phyloP scores from a whole-genome alignment of 768 basidiomycete genomes.

The Phaffia australis region DNA sequence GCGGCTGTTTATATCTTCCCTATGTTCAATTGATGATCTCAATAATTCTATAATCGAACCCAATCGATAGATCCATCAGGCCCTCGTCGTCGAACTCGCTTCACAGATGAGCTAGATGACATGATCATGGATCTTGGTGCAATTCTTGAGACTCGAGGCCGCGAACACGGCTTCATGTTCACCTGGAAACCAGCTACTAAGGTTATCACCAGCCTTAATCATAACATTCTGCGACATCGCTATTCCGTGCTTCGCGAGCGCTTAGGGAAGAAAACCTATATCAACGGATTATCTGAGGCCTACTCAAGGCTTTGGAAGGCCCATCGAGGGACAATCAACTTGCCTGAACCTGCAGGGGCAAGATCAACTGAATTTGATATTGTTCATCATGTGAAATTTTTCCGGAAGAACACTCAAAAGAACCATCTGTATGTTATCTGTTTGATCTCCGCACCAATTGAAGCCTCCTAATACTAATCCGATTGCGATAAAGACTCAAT shows the following conservation, averaged over 20 bases:
- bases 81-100: constrained; percentile 15
- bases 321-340: constrained; percentile 4
- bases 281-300: constrained; percentile 8
- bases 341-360: constrained; percentile 16
- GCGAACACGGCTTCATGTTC: constrained; percentile 7
- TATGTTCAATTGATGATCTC: not conserved
- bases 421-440: constrained; percentile 14
- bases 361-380: constrained; percentile 15
- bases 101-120: constrained; percentile 25
- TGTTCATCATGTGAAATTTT: constrained; percentile 23
- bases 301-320: constrained; percentile 22
- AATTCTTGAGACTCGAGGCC: constrained; percentile 19
- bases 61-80: not conserved
- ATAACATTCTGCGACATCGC: constrained; percentile 12
- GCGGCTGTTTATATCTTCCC: no score
- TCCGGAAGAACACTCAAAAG: constrained; percentile 25
- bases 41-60: no score
- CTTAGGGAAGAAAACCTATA: not conserved
- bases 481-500: constrained; percentile 8
- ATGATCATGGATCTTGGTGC: constrained; percentile 23
- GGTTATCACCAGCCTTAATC: constrained; percentile 4
- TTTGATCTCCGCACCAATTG: not conserved
- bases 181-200: constrained; percentile 13
- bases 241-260: constrained; percentile 18
- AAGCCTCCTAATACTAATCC: not conserved